Evolutionary conservation across 148 eudicot species (phyloP), one percentile per base, ranked within the genome.

Genomic region (Oxyria digyna): DNA sequence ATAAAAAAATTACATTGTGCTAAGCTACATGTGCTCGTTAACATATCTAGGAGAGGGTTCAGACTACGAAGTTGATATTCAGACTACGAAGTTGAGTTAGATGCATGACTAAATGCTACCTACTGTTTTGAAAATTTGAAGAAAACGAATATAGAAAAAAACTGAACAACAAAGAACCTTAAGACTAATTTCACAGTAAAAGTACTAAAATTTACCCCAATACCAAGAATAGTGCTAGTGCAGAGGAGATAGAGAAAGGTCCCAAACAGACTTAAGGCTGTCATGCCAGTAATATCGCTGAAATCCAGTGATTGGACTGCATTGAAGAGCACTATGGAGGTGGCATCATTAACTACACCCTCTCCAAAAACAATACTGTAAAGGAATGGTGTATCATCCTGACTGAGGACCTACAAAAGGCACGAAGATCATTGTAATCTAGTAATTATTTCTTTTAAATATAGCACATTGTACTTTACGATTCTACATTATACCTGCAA

Each of bases 331-430:
- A 91, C 97, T 67, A 91, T 81, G 26, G 97, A 91, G 72, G 97
- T 91, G 45, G 97, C 97, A 80, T 91, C 97, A 78, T 91, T 91
- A 66, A 91, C 97, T 6, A 89, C 97, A 46, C 97, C 96, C 70
- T 91, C 97, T 70, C 97, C 97, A 46, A 89, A 91, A 37, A 91
- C 87, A 5, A 80, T 73, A 80, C 97, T 91, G 83, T 91, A 89
- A 3, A 91, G 85, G 63, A 91, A 81, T 49, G 97, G 97, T 24
- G 97, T 91, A 41, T 91, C 96, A 54, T 91, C 97, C 76, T 91
- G 97, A 80, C 69, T 89, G 70, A 91, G 93, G 77, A 91, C 97
- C 97, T 91, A 80, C 54, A 32, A 67, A 63, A 62, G 41, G 45
- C 64, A 55, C 55, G 42, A 67, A 29, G 8, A 8, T 9, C 21